These are phyloP conservation scores for Porcisia deanei DNA, from an alignment of 208 protist species.

Conservation along the genomic window DNA sequence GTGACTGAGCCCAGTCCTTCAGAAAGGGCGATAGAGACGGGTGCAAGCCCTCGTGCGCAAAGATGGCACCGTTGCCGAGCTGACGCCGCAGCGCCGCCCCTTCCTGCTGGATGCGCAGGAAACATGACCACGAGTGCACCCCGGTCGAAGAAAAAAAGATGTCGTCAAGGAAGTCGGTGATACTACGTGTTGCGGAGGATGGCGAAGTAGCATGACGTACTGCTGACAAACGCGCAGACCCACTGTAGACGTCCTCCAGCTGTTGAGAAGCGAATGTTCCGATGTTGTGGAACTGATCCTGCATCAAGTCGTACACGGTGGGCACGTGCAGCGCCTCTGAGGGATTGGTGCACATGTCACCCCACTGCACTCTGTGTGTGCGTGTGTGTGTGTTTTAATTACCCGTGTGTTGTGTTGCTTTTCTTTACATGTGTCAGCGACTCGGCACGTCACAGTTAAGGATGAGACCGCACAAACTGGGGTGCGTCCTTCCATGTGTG, in stretches of 20 bases:
- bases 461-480: background rate
- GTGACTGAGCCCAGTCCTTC: conserved; percentile 28
- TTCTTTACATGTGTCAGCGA: background rate
- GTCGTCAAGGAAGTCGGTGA: conserved; percentile 46
- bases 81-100: conserved; percentile 39
- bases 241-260: conserved; percentile 5
- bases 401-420: background rate
- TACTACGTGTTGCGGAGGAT: conserved; percentile 22
- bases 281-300: background rate
- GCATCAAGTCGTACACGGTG: conserved; percentile 17
- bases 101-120: conserved; percentile 47
- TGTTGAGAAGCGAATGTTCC: conserved; percentile 8
- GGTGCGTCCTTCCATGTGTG: background rate
- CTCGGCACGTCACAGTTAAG: background rate
- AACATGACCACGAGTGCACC: conserved; percentile 33
- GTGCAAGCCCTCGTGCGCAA: conserved; percentile 50
- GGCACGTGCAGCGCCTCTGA: conserved; percentile 2
- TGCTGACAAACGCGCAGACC: background rate
- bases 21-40: conserved; percentile 44
- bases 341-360: background rate
- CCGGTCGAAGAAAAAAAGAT: conserved; percentile 71
- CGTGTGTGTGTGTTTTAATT: background rate
- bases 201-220: background rate
- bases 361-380: background rate
- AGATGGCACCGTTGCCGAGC: conserved; percentile 45